These are phyloP conservation scores for Boletus sp. DNA, from an alignment of 768 basidiomycete species.

Conservation along the genomic window DNA sequence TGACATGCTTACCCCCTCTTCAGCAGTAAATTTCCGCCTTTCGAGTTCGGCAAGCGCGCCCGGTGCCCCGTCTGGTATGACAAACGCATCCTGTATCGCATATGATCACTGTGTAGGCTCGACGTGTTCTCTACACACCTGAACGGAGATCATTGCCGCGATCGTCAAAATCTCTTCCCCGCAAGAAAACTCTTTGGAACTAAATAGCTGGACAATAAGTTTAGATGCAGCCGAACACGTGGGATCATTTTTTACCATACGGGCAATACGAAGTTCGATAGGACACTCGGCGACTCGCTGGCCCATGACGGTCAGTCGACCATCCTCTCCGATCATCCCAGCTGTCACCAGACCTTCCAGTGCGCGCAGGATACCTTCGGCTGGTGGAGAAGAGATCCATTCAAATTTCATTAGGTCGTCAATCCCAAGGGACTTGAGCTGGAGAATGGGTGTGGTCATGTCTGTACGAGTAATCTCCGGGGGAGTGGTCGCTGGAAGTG, in stretches of 20 bases:
- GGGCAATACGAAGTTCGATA: constrained; percentile 88
- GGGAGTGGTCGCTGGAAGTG: constrained; percentile 66
- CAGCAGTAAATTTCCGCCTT: constrained; percentile 92
- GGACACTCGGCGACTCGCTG: constrained; percentile 91
- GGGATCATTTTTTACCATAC: constrained; percentile 62
- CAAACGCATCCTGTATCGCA: constrained; percentile 71
- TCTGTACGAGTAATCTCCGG: constrained; percentile 92
- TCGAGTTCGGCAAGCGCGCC: constrained; percentile 90
- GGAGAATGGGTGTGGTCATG: constrained; percentile 86
- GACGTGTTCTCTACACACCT: constrained; percentile 44
- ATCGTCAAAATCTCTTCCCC: constrained; percentile 96
- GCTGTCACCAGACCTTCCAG: constrained; percentile 78
- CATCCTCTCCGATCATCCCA: constrained; percentile 82
- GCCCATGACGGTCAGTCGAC: constrained; percentile 72
- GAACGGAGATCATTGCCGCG: constrained; percentile 91
- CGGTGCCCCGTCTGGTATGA: constrained; percentile 80
- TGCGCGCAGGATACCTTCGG: constrained; percentile 79
- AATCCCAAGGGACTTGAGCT: constrained; percentile 92
- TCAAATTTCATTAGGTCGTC: constrained; percentile 96
- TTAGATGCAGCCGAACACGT: background rate
- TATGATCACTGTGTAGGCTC: background rate
- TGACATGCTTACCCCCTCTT: constrained; percentile 78
- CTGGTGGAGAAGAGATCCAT: constrained; percentile 87
- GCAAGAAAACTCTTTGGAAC: constrained; percentile 80
- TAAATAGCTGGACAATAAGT: constrained; percentile 60